Evolutionary conservation across 352 stramenopile genomes (phyloP), one percentile per base, ranked within the genome.

Genomic region (Phytophthora aleatoria): DNA sequence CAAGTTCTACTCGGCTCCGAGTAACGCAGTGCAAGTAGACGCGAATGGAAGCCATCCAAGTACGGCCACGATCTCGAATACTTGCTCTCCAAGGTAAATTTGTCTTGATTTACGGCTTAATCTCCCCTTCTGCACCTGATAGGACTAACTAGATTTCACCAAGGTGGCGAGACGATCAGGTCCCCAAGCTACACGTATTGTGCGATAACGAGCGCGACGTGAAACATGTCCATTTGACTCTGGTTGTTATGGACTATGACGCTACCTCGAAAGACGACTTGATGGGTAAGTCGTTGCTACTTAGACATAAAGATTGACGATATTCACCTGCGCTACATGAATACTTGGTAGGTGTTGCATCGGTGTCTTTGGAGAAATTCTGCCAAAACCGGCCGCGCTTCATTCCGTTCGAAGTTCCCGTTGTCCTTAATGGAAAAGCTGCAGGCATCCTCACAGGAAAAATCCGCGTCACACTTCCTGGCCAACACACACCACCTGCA

Each of bases 161-260:
- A 64, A 92, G 82, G 15, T 91, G 81, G 84, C 66, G 67, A 33
- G 63, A 92, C 36, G 73, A 81, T 20, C 78, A 94, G 42, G 59
- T 96, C 5, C 87, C 87, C 0, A 81, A 81, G 61, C 69, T 95
- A 6, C 69, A 79, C 55, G 50, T 90, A 50, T 57, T 77, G 27
- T 88, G 71, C 50, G 72, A 79, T 47, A 59, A 77, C 24, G 74
- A 88, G 45, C 72, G 71, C 3, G 79, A 93, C 35, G 63, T 90
- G 39, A 73, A 81, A 15, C 71, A 71, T 28, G 68, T 91, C 39
- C 87, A 96, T 62, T 61, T 96, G 44, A 70, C 91, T 13, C 69
- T 96, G 44, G 54, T 90, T 27, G 44, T 94, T 50, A 92, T 93
- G 85, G 85, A 94, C 66, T 90, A 93, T 69, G 85, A 96, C 63